A percentile compares a stretch with the other conserved stretches of the same genome.
Evolutionary conservation across 176 grass and related monocot species (phyloP).

Genomic region (Pharus latifolius): DNA sequence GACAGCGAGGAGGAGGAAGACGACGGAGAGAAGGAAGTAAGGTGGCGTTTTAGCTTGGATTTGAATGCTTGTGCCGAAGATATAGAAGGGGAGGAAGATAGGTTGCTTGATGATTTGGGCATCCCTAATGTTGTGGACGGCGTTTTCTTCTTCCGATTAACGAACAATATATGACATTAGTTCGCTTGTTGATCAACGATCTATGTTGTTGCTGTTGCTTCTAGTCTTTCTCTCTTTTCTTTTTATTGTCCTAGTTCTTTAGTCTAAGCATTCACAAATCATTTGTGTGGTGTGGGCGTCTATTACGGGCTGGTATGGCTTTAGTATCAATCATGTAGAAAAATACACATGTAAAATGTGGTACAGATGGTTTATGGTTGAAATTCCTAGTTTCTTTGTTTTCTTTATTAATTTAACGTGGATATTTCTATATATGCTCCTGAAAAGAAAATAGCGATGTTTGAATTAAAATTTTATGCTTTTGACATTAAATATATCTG

Average conservation of each 20-base stretch:
- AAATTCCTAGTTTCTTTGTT: too few species aligned
- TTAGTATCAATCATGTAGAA: too few species aligned
- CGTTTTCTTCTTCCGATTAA: constrained; percentile 30
- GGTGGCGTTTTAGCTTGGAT: constrained; percentile 34
- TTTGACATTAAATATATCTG: too few species aligned
- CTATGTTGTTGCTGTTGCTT: background rate
- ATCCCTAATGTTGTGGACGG: constrained; percentile 33
- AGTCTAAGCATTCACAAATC: too few species aligned
- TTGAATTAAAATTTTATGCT: too few species aligned
- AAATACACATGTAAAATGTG: too few species aligned
- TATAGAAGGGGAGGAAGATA: background rate
- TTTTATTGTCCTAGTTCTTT: background rate
- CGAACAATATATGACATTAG: background rate
- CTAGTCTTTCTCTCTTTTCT: background rate
- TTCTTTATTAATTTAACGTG: too few species aligned
- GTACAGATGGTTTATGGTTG: too few species aligned
- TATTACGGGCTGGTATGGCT: too few species aligned
- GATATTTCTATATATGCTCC: too few species aligned
- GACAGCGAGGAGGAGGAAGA: background rate
- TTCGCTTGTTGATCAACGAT: background rate
- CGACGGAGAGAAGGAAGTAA: background rate
- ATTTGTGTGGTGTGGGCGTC: too few species aligned
- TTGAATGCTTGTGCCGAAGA: constrained; percentile 14
- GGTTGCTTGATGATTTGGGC: background rate
- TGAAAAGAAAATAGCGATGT: too few species aligned